Base-by-base conservation (phyloP, 345 rosid genomes). In the Populus ilicifolia region DNA sequence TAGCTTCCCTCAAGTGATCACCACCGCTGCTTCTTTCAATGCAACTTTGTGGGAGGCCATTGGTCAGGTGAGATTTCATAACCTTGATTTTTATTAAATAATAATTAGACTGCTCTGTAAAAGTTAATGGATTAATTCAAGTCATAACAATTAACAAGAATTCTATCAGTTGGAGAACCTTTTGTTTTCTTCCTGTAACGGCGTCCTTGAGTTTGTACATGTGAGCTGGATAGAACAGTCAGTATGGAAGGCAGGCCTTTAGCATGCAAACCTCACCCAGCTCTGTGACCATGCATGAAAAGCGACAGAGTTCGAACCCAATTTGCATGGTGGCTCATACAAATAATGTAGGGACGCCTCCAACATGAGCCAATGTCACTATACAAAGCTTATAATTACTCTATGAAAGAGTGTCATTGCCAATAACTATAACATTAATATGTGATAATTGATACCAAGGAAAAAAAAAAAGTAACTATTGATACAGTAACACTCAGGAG, bases 1-100 rank as follows among this genome's bases (percentile, higher is more conserved):
- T 33, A 73, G 83, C 80, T 81, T 81, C 74, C 83, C 83, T 77
- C 83, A 81, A 50, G 83, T 81, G 16, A 81, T 81, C 80, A 77
- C 80, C 5, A 73, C 83, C 38, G 78, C 80, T 17, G 80, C 83
- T 56, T 81, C 83, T 48, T 81, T 81, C 70, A 81, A 81, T 62
- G 74, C 75, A n/a, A 67, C 83, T 7, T 23, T 81, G 74, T 81
- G 83, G 83, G 74, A 81, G 72, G 83, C 80, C 25, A 81, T 81
- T 67, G 83, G 83, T 67, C 80, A 13, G 83, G 83, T 81, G 0
- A 70, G 67, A 68, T 36, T 71, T 65, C 38, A 35, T 29, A 17
- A 5, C 13, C 35, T 7, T 8, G 4, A 29, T 61, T 69, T 56
- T 25, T 38, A 48, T 44, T 9, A 23, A 59, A 8, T 9, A 59